Evolutionary conservation across 352 stramenopile species (phyloP).

Genomic region (Globisporangium cystogenes): DNA sequence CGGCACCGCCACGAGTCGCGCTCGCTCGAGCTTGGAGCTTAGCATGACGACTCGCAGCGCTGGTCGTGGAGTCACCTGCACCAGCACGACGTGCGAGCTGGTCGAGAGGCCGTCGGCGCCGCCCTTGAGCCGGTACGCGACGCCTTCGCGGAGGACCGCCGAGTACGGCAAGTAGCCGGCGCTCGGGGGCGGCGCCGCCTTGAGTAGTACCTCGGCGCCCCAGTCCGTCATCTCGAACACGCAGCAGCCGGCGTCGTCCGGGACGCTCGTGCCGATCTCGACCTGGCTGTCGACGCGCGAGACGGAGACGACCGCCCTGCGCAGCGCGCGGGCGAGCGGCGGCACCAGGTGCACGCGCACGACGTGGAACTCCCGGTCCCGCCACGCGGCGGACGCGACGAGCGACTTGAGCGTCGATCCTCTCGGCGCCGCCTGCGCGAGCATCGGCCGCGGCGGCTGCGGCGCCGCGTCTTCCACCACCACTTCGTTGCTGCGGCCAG

Average conservation of each 20-base stretch:
- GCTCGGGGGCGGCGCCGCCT: constrained; percentile 8
- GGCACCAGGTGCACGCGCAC: constrained; percentile 38
- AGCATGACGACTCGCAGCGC: constrained; percentile 1
- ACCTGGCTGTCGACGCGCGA: constrained; percentile 28
- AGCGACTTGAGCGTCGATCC: constrained; percentile 1
- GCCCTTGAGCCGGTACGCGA: constrained; percentile 4
- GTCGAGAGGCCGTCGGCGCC: background rate
- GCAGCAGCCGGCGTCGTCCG: constrained; percentile 40
- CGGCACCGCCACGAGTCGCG: background rate
- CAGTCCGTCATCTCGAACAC: constrained; percentile 62
- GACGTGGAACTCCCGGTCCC: constrained; percentile 32
- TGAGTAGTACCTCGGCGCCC: constrained; percentile 37
- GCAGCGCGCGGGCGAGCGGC: constrained; percentile 22
- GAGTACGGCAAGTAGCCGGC: constrained; percentile 32
- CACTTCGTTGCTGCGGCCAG: background rate
- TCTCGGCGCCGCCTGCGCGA: background rate
- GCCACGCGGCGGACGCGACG: constrained; percentile 18
- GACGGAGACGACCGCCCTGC: constrained; percentile 28
- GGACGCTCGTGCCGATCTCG: constrained; percentile 22
- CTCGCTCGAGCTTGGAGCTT: background rate
- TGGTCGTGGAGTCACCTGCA: constrained; percentile 1
- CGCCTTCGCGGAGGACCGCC: constrained; percentile 17
- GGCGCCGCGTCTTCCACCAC: background rate
- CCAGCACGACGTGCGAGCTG: constrained; percentile 3
- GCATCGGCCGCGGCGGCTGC: background rate